phyloP scores from a whole-genome alignment of 2,329 filamentous ascomycete species.

The Bipolaris victoriae region DNA sequence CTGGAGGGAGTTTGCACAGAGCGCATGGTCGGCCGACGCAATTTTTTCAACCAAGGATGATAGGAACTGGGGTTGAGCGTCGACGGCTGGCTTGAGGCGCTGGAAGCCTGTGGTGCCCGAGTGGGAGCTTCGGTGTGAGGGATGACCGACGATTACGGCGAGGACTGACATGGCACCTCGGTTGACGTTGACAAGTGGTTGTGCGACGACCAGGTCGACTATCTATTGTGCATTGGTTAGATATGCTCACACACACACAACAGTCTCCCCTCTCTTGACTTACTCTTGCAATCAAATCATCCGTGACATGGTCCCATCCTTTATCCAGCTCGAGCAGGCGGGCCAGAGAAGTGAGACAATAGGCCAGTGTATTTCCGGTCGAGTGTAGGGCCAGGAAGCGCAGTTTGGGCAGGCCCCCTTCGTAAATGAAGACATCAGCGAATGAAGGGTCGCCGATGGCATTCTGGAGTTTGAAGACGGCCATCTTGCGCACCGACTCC shows the following conservation, averaged over 20 bases:
- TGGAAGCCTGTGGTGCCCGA: conserved; percentile 82
- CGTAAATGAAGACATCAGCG: conserved; percentile 92
- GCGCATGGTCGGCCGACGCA: conserved; percentile 89
- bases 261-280: conserved; percentile 28
- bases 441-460: conserved; percentile 96
- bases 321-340: conserved; percentile 93
- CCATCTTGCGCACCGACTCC: conserved; percentile 96
- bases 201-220: conserved; percentile 90
- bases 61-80: conserved; percentile 90
- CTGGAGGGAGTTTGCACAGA: conserved; percentile 94
- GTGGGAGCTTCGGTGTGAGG: conserved; percentile 62
- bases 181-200: conserved; percentile 96
- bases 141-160: conserved; percentile 88
- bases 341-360: conserved; percentile 87
- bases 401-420: conserved; percentile 81
- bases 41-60: conserved; percentile 91
- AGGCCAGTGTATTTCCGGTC: conserved; percentile 92
- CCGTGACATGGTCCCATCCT: conserved; percentile 89
- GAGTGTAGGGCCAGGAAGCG: conserved; percentile 83
- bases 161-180: conserved; percentile 96
- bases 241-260: conserved; percentile 2
- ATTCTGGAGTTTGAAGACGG: conserved; percentile 95
- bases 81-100: conserved; percentile 88
- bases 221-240: conserved; percentile 57
- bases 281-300: conserved; percentile 72